Base-by-base conservation (phyloP, 23 red algal genomes). In the Pyropia yezoensis region DNA sequence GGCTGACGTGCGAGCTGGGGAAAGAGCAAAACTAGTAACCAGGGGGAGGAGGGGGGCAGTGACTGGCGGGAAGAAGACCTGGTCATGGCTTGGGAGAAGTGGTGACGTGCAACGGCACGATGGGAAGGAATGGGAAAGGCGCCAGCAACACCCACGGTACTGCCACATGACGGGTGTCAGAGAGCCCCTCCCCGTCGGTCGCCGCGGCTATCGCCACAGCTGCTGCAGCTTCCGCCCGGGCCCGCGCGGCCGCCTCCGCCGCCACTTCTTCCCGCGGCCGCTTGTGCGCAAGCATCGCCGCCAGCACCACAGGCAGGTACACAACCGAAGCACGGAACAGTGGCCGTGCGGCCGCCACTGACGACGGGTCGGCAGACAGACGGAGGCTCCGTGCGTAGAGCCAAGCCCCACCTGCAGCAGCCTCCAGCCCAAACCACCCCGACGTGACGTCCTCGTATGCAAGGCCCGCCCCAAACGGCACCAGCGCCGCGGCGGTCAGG, bases 71-170 rank as follows among this genome's bases (percentile, higher is more conserved):
- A 13, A 13, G 7, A 47, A 47, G 6, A 13, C 39, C 1, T 8
- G 1, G 39, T 47, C 39, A 47, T 47, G 39, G 39, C 11, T 47
- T 47, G 39, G 39, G 12, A 13, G 39, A 47, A 47, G 39, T 47
- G 39, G 39, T 47, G 39, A 47, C 11, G 39, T 47, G 9, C 11
- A 47, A 47, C 39, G 39, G 39, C 6, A 47, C 39, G 11, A 86
- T 63, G 11, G 80, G 80, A 17, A 86, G 45, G 18, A 86, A 86
- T 19, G 80, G 80, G 28, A 86, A 86, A 1, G 80, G 80, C 13
- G 70, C 70, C 50, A 86, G 73, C 26, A 75, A 47, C 15, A 75
- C 70, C 80, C 80, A 86, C 20, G 80, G 80, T 8, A 47, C 39
- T 47, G 39, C 39, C 39, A 1, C 39, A 47, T 12, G 7, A 8